Evolutionary conservation across 2,329 filamentous ascomycete species (phyloP).

Genomic region (Thelonectria olida): DNA sequence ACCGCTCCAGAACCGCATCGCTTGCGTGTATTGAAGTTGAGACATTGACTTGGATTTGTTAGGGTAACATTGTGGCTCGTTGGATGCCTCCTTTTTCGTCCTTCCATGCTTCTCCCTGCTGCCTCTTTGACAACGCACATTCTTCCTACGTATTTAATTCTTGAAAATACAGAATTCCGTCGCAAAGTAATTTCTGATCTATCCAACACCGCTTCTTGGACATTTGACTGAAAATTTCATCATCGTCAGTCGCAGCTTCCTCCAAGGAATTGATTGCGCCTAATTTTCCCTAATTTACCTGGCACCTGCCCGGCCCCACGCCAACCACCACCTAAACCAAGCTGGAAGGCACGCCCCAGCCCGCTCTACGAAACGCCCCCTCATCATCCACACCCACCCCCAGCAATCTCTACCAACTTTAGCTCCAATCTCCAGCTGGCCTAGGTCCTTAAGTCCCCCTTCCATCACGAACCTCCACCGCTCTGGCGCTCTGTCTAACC

Average conservation of each 20-base stretch:
- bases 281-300: constrained; percentile 32
- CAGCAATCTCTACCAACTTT: constrained; percentile 14
- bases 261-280: constrained; percentile 27
- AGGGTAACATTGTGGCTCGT: background rate
- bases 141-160: background rate
- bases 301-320: constrained; percentile 27
- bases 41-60: constrained; percentile 42
- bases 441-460: constrained; percentile 10
- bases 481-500: constrained; percentile 13
- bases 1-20: constrained; percentile 7
- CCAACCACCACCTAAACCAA: background rate
- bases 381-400: constrained; percentile 10
- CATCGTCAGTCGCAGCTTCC: constrained; percentile 11
- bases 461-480: constrained; percentile 18
- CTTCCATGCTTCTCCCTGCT: too few relatives aligned
- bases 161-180: background rate
- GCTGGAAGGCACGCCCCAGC: background rate
- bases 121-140: too few relatives aligned
- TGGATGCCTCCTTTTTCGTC: background rate
- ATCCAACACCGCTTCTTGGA: background rate
- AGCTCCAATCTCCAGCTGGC: constrained; percentile 20
- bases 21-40: constrained; percentile 32
- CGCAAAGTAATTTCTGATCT: too few relatives aligned
- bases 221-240: background rate
- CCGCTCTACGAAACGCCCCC: background rate